Base-by-base conservation (phyloP, 2,329 filamentous ascomycete genomes). In the Seiridium unicorne region DNA sequence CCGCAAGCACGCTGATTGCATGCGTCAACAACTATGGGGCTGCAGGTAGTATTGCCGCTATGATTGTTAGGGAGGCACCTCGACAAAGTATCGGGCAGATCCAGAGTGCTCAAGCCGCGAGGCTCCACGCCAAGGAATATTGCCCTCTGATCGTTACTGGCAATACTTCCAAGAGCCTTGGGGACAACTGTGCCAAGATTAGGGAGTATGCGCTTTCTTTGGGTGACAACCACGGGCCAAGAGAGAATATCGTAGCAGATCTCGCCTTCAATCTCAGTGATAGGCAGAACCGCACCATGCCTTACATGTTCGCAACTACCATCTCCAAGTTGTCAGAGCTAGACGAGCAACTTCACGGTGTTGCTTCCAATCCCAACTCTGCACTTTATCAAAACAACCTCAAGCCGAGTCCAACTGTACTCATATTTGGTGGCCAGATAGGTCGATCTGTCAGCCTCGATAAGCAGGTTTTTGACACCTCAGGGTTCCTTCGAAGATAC, bases 11-110 rank as follows among this genome's bases (percentile, higher is more conserved):
- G 5, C 26, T 82, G 3, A 70, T 72, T 3, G 66, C 63, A 0
- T 55, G 71, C 5, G 75, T 78, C 36, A 87, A 87, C 68, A 85
- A 83, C 68, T 87, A 86, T 67, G 77, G 74, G 58, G 78, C 72
- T 2, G 60, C 81, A 9, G 84, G 84, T 58, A 83, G 83, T 3
- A 87, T 87, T 38, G 62, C 66, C 1, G 47, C 64, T 0, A 3
- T 70, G 1, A 51, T 68, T 3, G 36, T 70, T 1, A 66, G 67
- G 60, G 68, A 70, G 10, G 74, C 0, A 73, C 82, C 61, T 73
- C 76, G 13, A 5, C 13, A 26, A 26, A 48, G 5, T n/a, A 26
- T 5, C 13, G 32, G 46, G 8, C 11, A 26, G 13, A 48, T 5
- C n/a, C n/a, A n/a, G n/a, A n/a, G n/a, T n/a, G n/a, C n/a, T n/a